Base-by-base conservation (phyloP, 2,329 filamentous ascomycete species). In the Cordyceps farinosa region DNA sequence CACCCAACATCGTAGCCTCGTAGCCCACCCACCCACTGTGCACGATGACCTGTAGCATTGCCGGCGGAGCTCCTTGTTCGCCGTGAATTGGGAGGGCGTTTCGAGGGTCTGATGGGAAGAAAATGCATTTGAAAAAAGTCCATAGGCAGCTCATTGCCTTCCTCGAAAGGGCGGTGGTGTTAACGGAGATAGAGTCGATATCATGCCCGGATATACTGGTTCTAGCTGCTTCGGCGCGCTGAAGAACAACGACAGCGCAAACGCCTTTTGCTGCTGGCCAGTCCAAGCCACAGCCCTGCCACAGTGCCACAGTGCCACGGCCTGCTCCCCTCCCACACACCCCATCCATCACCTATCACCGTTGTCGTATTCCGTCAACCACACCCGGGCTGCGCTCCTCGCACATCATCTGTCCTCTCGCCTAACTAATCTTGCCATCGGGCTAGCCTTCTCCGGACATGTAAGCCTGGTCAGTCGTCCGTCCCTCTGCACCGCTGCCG, bases 1-100 rank as follows among this genome's bases (percentile, higher is more conserved):
- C 58, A 54, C 58, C 47, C 32, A 53, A 53, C n/a, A 52, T 61
- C 58, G 58, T 52, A 61, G 50, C 45, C 58, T 61, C 56, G 56
- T 36, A 13, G 54, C 54, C 55, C 30, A 52, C 32, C 50, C 32
- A 29, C 17, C 40, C 56, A 59, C 47, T 51, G 56, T 59, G 34
- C 40, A 40, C 56, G 56, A 59, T 59, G 45, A 59, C 56, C 56
- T 51, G 56, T 59, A 59, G 56, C 47, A 59, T 59, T 51, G 45
- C 22, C 9, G 27, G 56, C 56, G 56, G 56, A 51, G 45, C 56
- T 59, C 13, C 36, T 59, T 59, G 47, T 29, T 30, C 45, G 44
- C 45, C 53, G 53, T 30, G 13, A n/a, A 22, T 42, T 40, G 11
- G 10, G 11, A 53, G 45, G 15, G 36, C 5, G 27, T 55, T 34